phyloP scores from a whole-genome alignment of 2,329 filamentous ascomycete species.

The Colletotrichum sublineola region DNA sequence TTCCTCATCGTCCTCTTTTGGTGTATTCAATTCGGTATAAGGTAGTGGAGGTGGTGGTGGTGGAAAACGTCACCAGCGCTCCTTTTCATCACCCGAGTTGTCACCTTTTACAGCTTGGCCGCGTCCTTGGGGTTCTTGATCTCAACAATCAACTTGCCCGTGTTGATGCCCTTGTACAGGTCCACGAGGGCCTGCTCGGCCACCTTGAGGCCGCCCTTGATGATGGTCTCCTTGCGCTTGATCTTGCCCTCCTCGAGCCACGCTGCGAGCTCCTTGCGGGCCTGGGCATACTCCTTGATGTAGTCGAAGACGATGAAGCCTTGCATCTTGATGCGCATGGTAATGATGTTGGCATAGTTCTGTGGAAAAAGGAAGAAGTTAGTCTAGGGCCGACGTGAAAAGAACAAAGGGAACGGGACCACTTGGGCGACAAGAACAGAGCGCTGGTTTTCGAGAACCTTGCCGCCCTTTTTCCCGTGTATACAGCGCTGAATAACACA shows the following conservation, averaged over 20 bases:
- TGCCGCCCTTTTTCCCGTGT: too few relatives aligned
- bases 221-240: conserved; percentile 77
- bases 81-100: too few relatives aligned
- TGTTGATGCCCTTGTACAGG: conserved; percentile 78
- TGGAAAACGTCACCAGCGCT: too few relatives aligned
- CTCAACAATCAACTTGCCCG: conserved; percentile 73
- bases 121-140: conserved; percentile 54
- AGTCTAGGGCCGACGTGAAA: not conserved
- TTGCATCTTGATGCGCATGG: conserved; percentile 72
- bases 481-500: too few relatives aligned
- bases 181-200: conserved; percentile 74
- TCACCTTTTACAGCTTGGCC: conserved; percentile 30
- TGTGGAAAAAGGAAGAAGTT: conserved; percentile 44
- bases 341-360: conserved; percentile 66
- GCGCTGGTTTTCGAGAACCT: too few relatives aligned
- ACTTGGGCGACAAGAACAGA: too few relatives aligned
- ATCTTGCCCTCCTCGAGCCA: conserved; percentile 82
- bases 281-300: conserved; percentile 67
- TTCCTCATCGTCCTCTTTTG: too few relatives aligned
- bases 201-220: conserved; percentile 75
- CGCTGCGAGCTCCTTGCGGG: conserved; percentile 70
- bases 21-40: too few relatives aligned
- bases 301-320: conserved; percentile 83
- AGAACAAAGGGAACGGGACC: too few relatives aligned
- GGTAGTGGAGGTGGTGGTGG: too few relatives aligned